A percentile compares a stretch with the other conserved stretches of the same genome.
phyloP scores from a whole-genome alignment of 148 eudicot species.

The Rhododendron henanense region DNA sequence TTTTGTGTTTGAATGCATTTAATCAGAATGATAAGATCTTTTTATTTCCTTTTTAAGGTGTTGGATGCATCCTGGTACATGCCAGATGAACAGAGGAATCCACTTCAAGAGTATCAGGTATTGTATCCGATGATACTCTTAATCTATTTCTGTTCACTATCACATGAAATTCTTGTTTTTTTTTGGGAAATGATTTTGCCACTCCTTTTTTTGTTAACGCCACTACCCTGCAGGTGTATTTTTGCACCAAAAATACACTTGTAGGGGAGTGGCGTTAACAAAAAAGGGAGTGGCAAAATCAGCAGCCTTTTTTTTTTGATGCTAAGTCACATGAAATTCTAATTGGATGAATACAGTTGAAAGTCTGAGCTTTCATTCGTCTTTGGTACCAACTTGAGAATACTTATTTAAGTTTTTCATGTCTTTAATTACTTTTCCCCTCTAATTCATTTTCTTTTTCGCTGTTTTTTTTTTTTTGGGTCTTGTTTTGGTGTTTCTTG shows the following conservation, averaged over 20 bases:
- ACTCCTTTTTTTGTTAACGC: no score
- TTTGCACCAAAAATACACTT: no score
- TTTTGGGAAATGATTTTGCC: no score
- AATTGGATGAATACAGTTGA: neutral
- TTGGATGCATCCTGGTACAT: slow-evolving; percentile 99
- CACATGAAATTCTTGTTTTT: neutral
- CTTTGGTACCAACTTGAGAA: neutral
- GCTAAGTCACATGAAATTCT: neutral
- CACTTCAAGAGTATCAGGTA: slow-evolving; percentile 94
- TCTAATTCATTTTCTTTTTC: neutral
- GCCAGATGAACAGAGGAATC: slow-evolving; percentile 95
- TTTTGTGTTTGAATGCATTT: neutral
- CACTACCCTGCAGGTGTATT: no score
- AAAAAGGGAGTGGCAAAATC: no score
- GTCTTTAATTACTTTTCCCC: neutral
- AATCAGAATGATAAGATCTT: neutral
- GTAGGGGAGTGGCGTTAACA: no score
- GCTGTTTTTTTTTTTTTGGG: neutral
- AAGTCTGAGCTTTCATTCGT: neutral
- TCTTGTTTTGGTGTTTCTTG: slow-evolving; percentile 4
- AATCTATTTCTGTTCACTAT: neutral
- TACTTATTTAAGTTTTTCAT: neutral
- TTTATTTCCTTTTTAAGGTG: slow-evolving; percentile 44
- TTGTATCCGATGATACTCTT: slow-evolving; percentile 6
- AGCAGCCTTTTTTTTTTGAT: no score